Conservation (phyloP, 2,329 filamentous ascomycete genomes). For the Exophiala spinifera region DNA sequence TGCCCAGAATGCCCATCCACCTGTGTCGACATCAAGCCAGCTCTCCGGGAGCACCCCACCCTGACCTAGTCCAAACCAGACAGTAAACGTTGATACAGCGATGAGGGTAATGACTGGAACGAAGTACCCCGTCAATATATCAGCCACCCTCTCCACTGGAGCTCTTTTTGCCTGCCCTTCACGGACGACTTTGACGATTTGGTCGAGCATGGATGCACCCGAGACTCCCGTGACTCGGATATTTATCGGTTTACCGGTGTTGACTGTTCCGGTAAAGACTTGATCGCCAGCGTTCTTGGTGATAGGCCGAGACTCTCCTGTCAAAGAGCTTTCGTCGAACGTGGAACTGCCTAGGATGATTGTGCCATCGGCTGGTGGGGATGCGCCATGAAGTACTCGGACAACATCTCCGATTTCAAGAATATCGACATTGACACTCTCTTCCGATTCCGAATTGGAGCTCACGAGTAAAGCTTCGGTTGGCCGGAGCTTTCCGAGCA, state of each 20-base stretch:
- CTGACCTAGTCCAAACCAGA: conserved; percentile 93
- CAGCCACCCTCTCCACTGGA: conserved; percentile 87
- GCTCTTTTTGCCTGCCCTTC: conserved; percentile 91
- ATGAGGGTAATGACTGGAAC: conserved; percentile 82
- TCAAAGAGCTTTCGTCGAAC: conserved; percentile 96
- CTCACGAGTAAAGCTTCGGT: conserved; percentile 67
- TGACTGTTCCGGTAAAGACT: conserved; percentile 90
- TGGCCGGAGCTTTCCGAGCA: conserved; percentile 72
- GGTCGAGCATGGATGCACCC: conserved; percentile 89
- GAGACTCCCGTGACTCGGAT: conserved; percentile 88
- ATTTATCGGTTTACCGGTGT: conserved; percentile 83
- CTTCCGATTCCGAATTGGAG: background rate
- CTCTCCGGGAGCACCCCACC: conserved; percentile 77
- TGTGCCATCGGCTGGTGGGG: conserved; percentile 86
- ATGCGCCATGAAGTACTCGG: conserved; percentile 86
- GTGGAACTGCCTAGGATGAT: conserved; percentile 87
- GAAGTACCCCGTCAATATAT: conserved; percentile 87
- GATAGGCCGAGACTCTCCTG: conserved; percentile 91
- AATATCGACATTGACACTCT: conserved; percentile 57
- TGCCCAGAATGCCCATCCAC: conserved; percentile 91
- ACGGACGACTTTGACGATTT: conserved; percentile 95
- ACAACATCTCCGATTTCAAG: conserved; percentile 90
- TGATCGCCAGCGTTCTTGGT: conserved; percentile 75
- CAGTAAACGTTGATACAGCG: conserved; percentile 76
- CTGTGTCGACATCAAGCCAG: conserved; percentile 73